Evolutionary conservation across 2,329 filamentous ascomycete species (phyloP).

Genomic region (Raffaelea deltoideospora): DNA sequence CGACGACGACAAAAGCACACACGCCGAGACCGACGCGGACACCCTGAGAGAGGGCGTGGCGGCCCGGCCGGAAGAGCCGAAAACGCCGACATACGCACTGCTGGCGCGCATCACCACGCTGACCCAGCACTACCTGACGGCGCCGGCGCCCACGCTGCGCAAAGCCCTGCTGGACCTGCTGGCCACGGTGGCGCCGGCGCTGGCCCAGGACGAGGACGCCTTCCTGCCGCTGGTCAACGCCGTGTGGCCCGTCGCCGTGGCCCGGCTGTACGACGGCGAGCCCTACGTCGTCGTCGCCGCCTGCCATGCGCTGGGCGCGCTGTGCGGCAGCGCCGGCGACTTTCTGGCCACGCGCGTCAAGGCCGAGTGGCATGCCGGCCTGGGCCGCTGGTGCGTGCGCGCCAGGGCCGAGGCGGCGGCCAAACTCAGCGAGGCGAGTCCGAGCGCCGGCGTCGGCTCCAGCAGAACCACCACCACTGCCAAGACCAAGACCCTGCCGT

Average conservation of each 20-base stretch:
- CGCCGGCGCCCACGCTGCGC: slow-evolving; percentile 64
- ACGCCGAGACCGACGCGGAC: slow-evolving; percentile 18
- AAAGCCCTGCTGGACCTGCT: slow-evolving; percentile 67
- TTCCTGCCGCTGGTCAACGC: slow-evolving; percentile 84
- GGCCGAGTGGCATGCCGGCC: slow-evolving; percentile 48
- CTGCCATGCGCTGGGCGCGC: slow-evolving; percentile 48
- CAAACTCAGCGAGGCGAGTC: slow-evolving; percentile 3
- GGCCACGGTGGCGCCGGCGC: slow-evolving; percentile 51
- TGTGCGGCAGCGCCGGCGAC: slow-evolving; percentile 61
- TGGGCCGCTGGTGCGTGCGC: slow-evolving; percentile 32
- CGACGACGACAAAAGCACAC: slow-evolving; percentile 11
- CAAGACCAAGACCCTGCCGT: too few relatives aligned
- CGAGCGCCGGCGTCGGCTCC: background rate
- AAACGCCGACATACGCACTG: slow-evolving; percentile 65
- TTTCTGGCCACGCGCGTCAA: slow-evolving; percentile 68
- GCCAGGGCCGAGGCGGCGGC: slow-evolving; percentile 23
- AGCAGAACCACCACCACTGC: background rate
- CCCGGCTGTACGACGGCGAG: slow-evolving; percentile 51
- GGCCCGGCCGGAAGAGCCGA: slow-evolving; percentile 29
- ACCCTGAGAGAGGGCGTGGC: slow-evolving; percentile 14
- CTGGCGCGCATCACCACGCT: slow-evolving; percentile 68
- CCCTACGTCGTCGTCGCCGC: slow-evolving; percentile 55
- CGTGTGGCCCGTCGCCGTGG: slow-evolving; percentile 70
- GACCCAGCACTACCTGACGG: slow-evolving; percentile 82
- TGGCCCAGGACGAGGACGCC: slow-evolving; percentile 62